Conservation (phyloP, 768 basidiomycete genomes). For the Phlebiopsis flavidoalba region DNA sequence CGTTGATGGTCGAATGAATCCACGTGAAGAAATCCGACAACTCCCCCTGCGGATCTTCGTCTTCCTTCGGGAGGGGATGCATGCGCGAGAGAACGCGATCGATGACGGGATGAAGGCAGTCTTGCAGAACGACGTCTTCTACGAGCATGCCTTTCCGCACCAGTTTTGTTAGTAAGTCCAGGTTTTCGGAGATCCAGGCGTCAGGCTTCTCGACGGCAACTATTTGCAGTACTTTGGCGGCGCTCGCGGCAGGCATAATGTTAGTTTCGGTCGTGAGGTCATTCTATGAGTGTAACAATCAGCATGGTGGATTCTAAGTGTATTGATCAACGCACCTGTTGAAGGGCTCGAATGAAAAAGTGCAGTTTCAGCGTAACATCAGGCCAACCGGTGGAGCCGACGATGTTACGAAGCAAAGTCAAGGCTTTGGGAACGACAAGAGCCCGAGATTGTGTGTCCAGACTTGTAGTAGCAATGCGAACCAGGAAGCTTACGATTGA, state of each 20-base stretch:
- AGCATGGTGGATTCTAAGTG: not conserved
- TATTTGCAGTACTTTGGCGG: conserved; percentile 85
- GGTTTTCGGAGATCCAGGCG: conserved; percentile 74
- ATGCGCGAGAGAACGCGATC: conserved; percentile 72
- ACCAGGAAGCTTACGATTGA: conserved; percentile 93
- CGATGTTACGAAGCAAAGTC: conserved; percentile 65
- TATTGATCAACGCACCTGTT: conserved; percentile 51
- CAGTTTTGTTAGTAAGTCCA: conserved; percentile 69
- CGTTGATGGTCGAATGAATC: conserved; percentile 67
- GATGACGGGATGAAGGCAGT: conserved; percentile 77
- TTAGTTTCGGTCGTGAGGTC: conserved; percentile 65
- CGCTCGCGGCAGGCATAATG: conserved; percentile 67
- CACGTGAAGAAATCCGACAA: conserved; percentile 75
- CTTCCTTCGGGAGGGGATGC: conserved; percentile 74
- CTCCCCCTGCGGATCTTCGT: conserved; percentile 63
- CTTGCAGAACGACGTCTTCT: conserved; percentile 77
- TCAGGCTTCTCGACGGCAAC: conserved; percentile 80
- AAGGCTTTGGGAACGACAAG: conserved; percentile 60
- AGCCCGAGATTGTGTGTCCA: conserved; percentile 42
- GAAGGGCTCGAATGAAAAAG: conserved; percentile 82
- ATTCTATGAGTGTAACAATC: conserved; percentile 35
- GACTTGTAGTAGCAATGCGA: conserved; percentile 72
- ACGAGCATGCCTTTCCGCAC: conserved; percentile 82
- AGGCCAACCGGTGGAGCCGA: conserved; percentile 80
- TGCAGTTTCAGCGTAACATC: conserved; percentile 90